Percentiles rank a stretch among this genome's conserved stretches.
These are phyloP conservation scores for Penicillium sp. DNA, from an alignment of 2,329 filamentous ascomycete genomes.

Conservation along the genomic window DNA sequence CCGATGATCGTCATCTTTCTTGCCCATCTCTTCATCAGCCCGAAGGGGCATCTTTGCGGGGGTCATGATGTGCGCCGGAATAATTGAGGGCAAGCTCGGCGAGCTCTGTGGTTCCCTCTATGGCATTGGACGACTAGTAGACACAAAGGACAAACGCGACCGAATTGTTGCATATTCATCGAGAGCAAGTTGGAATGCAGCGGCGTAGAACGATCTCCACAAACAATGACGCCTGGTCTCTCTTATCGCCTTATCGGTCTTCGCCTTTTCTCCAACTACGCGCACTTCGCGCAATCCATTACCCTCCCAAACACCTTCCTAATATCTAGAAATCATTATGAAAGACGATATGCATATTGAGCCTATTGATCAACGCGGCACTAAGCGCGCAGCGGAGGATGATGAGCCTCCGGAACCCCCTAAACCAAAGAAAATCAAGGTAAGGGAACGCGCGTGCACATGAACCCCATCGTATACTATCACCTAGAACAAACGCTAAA, in stretches of 20 bases:
- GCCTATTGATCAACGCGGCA: conserved; percentile 36
- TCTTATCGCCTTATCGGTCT: conserved; percentile 24
- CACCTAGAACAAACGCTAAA: background rate
- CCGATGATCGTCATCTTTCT: conserved; percentile 62
- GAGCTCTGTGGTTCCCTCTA: conserved; percentile 9
- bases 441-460: conserved; percentile 9
- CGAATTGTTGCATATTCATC: background rate
- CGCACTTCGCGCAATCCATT: background rate
- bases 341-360: conserved; percentile 48
- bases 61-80: conserved; percentile 32
- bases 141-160: background rate
- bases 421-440: conserved; percentile 51
- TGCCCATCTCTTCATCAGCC: conserved; percentile 62
- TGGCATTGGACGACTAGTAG: background rate
- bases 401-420: conserved; percentile 28
- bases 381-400: conserved; percentile 53
- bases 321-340: conserved; percentile 23
- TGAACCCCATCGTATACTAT: background rate
- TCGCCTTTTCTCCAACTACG: conserved; percentile 16
- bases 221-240: conserved; percentile 6
- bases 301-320: background rate
- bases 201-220: conserved; percentile 2
- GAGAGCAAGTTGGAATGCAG: background rate
- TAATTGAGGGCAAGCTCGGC: conserved; percentile 17
- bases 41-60: conserved; percentile 45